Percentiles rank a stretch among this genome's conserved stretches.
These are phyloP conservation scores for Lactarius deliciosus DNA, from an alignment of 768 basidiomycete genomes.

Conservation along the genomic window DNA sequence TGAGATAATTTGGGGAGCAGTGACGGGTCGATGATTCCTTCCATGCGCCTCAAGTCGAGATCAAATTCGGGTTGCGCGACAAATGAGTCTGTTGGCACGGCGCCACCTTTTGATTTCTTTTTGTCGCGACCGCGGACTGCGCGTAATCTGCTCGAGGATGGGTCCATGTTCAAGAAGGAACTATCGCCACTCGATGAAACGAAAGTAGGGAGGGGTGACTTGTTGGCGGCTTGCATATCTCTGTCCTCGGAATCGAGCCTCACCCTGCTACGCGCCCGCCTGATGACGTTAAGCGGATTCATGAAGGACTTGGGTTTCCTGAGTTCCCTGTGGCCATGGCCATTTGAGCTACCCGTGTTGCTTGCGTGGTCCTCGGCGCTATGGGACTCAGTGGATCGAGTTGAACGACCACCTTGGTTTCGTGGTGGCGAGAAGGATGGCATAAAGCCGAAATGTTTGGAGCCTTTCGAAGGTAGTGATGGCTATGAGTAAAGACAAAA, in stretches of 20 bases:
- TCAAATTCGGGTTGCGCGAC: conserved; percentile 47
- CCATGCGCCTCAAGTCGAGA: conserved; percentile 72
- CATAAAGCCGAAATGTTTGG: conserved; percentile 42
- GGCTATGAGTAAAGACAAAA: conserved; percentile 36
- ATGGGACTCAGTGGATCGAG: conserved; percentile 36
- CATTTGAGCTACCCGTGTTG: conserved; percentile 36
- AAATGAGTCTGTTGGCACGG: conserved; percentile 37
- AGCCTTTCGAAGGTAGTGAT: conserved; percentile 44
- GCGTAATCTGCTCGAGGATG: conserved; percentile 27
- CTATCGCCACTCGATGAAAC: conserved; percentile 21
- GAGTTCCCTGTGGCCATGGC: conserved; percentile 38
- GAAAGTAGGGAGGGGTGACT: conserved; percentile 27
- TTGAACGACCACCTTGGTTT: conserved; percentile 29
- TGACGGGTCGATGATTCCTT: conserved; percentile 70
- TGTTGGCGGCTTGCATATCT: conserved; percentile 33
- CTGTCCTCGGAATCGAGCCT: conserved; percentile 43
- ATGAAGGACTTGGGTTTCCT: conserved; percentile 53
- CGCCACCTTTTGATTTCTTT: conserved; percentile 36
- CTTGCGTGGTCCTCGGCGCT: conserved; percentile 34
- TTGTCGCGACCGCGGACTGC: conserved; percentile 35
- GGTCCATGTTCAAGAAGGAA: conserved; percentile 33
- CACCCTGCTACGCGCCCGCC: conserved; percentile 43
- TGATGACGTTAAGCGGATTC: conserved; percentile 41
- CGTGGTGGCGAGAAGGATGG: conserved; percentile 39
- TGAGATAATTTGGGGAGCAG: conserved; percentile 31